Percentiles rank a stretch among this genome's conserved stretches.
These are phyloP conservation scores for Gaeumannomyces tritici DNA, from an alignment of 2,329 filamentous ascomycete genomes.

Conservation along the genomic window DNA sequence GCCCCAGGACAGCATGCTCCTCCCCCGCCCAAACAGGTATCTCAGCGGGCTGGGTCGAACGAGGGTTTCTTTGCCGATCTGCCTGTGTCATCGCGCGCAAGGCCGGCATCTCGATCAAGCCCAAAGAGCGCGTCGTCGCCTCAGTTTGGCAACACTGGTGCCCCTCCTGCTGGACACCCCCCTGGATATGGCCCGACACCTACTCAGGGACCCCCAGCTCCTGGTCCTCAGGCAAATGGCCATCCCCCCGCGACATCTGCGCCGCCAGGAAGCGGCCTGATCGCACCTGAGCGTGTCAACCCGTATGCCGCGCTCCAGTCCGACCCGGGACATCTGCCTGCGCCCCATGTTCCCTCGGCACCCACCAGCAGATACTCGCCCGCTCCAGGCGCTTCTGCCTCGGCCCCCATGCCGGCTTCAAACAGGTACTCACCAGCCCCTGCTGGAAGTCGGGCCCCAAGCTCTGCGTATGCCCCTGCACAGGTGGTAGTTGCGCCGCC, in stretches of 20 bases:
- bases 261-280: slow-evolving; percentile 20
- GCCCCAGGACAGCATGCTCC: slow-evolving; percentile 15
- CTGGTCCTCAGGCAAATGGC: slow-evolving; percentile 11
- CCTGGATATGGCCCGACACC: neutral
- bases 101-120: slow-evolving; percentile 48
- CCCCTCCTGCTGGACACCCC: slow-evolving; percentile 10
- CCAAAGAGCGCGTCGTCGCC: slow-evolving; percentile 31
- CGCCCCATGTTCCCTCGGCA: slow-evolving; percentile 19
- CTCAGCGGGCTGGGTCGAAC: slow-evolving; percentile 17
- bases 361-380: slow-evolving; percentile 50
- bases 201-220: slow-evolving; percentile 12
- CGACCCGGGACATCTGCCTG: slow-evolving; percentile 6
- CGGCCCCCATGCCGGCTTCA: slow-evolving; percentile 24
- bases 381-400: slow-evolving; percentile 28
- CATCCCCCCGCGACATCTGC: slow-evolving; percentile 15
- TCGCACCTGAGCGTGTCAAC: slow-evolving; percentile 40
- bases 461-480: slow-evolving; percentile 26
- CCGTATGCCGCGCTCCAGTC: slow-evolving; percentile 42
- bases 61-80: slow-evolving; percentile 71
- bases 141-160: slow-evolving; percentile 23
- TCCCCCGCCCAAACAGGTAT: slow-evolving; percentile 8
- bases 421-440: slow-evolving; percentile 47
- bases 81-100: slow-evolving; percentile 52
- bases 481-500: slow-evolving; percentile 29
- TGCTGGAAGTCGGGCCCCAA: slow-evolving; percentile 25